Conservation (phyloP, 2,329 filamentous ascomycete species). For the Aspergillus fischeri region DNA sequence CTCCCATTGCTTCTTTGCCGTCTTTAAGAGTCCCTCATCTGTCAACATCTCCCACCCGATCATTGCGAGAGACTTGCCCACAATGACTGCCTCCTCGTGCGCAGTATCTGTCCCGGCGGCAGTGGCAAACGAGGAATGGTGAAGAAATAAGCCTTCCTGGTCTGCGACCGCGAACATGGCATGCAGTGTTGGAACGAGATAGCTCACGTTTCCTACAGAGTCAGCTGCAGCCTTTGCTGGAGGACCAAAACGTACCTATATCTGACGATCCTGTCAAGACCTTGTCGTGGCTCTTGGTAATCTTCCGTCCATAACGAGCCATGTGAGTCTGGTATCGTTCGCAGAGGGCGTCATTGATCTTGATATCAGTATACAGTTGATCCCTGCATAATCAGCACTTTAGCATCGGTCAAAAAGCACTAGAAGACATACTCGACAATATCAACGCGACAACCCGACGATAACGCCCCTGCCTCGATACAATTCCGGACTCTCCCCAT, state of each 20-base stretch:
- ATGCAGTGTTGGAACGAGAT: constrained; percentile 47
- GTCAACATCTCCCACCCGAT: constrained; percentile 32
- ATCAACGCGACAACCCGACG: constrained; percentile 31
- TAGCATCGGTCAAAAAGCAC: not conserved
- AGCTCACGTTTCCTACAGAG: constrained; percentile 47
- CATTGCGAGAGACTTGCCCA: constrained; percentile 45
- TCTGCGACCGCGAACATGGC: constrained; percentile 46
- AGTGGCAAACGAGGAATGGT: constrained; percentile 42
- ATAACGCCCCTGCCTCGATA: constrained; percentile 33
- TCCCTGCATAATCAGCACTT: constrained; percentile 10
- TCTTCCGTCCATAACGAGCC: constrained; percentile 35
- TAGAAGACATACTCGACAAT: constrained; percentile 26
- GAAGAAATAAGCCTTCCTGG: constrained; percentile 29
- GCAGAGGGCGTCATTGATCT: constrained; percentile 45
- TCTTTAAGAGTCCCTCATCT: constrained; percentile 20
- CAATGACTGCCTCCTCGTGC: constrained; percentile 41
- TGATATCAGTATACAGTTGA: constrained; percentile 43
- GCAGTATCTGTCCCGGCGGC: constrained; percentile 43
- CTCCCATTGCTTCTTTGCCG: constrained; percentile 23
- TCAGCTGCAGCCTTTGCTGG: not conserved
- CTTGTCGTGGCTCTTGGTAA: constrained; percentile 36
- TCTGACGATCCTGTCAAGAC: constrained; percentile 45
- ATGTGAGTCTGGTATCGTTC: constrained; percentile 44
- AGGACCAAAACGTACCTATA: constrained; percentile 30
- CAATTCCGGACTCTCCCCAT: constrained; percentile 29